Base-by-base conservation (phyloP, 1,284 basidiomycete species). In the Apiotrichum siamense region DNA sequence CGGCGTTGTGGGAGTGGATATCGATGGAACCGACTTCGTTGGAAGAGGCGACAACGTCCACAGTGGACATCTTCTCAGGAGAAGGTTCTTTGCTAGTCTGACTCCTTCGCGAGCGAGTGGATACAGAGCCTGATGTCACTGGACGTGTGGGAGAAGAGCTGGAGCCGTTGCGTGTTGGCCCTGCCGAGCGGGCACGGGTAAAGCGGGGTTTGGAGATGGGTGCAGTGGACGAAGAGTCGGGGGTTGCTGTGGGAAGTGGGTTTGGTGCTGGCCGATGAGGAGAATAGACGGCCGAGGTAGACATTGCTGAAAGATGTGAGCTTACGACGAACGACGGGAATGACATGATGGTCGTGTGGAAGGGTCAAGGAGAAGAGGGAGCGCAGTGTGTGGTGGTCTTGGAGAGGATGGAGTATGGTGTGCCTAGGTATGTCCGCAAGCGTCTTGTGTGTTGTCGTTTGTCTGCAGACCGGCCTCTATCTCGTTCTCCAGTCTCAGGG, bases 221-320 rank as follows among this genome's bases (percentile, higher is more conserved):
- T 12, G 43, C 18, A 15, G 41, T 20, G 23, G 39, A n/a, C n/a
- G n/a, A n/a, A n/a, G n/a, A 36, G 15, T 41, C 33, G 24, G 47
- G 21, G 10, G 47, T 42, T 7, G 48, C 15, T 35, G 27, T 11
- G 3, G 41, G 48, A 24, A 35, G 41, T 15, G 33, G 49, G 25
- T 29, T 44, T 13, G 29, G 29, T 35, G 51, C 9, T 41, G 51
- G 43, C 42, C 40, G 50, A 44, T 47, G 50, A 12, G 55, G 48
- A 27, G 53, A 50, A 31, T 49, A 56, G 43, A 56, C 47, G 21
- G 47, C 54, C 26, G 50, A 52, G 35, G 54, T 56, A 29, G 54
- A 56, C 50, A 52, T 56, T 39, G 36, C 44, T 43, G 27, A 35
- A n/a, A n/a, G 33, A 35, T 7, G 33, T 35, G 18, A 35, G 33